Conservation (phyloP, 441 rosid genomes). For the Populus hybrid region DNA sequence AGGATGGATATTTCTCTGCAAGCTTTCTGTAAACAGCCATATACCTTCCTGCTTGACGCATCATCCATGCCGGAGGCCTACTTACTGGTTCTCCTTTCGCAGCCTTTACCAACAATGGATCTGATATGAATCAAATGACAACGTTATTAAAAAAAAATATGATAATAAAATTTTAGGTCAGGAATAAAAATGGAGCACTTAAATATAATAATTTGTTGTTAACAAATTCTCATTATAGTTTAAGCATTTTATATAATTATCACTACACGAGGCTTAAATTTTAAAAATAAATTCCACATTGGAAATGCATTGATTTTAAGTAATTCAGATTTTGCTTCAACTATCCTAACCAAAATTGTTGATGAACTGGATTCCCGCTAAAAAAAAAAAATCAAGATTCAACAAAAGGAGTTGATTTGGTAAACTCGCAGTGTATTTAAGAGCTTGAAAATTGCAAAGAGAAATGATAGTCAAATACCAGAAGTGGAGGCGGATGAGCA, state of each 20-base stretch:
- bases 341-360: background rate
- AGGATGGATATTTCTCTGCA: slow-evolving; percentile 85
- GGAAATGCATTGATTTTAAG: background rate
- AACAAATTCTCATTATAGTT: background rate
- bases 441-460: background rate
- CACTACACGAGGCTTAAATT: background rate
- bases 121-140: slow-evolving; percentile 32
- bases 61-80: slow-evolving; percentile 99
- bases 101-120: slow-evolving; percentile 87
- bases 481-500: slow-evolving; percentile 36
- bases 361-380: background rate
- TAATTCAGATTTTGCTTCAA: background rate
- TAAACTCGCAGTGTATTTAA: background rate
- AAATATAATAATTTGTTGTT: background rate
- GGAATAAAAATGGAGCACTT: background rate
- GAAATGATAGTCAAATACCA: slow-evolving; percentile 6
- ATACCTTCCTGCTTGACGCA: slow-evolving; percentile 98
- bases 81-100: slow-evolving; percentile 74
- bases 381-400: background rate
- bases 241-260: background rate
- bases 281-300: background rate
- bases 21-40: slow-evolving; percentile 96
- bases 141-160: background rate
- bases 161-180: background rate
- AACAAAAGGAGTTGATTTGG: background rate